Percentiles rank a stretch among this genome's conserved stretches.
Conservation (phyloP, 2,329 filamentous ascomycete species). For the Corinectria fuckeliana region DNA sequence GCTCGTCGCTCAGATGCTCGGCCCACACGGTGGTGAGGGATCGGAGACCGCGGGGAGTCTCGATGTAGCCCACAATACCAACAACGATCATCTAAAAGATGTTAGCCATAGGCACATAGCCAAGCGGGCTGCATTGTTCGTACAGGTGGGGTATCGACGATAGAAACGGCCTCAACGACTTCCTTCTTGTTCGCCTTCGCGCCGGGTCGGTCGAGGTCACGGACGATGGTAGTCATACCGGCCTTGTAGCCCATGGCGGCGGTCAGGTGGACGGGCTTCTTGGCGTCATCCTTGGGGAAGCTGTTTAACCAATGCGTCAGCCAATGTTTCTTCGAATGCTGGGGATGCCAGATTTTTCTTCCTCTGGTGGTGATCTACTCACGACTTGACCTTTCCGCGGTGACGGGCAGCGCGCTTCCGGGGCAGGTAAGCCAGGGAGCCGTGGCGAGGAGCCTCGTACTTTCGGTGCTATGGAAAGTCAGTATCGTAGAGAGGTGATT, state of each 20-base stretch:
- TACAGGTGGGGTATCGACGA: constrained; percentile 96
- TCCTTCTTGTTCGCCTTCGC: constrained; percentile 99
- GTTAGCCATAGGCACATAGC: constrained; percentile 76
- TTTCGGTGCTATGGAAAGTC: constrained; percentile 56
- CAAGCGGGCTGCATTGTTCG: constrained; percentile 83
- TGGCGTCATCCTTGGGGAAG: constrained; percentile 99
- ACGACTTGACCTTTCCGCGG: constrained; percentile 98
- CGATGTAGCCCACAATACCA: constrained; percentile 99
- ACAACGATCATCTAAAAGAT: constrained; percentile 96
- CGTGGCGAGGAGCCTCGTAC: constrained; percentile 90
- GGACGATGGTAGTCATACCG: constrained; percentile 99
- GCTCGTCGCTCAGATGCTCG: constrained; percentile 97
- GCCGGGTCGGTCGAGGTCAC: constrained; percentile 97
- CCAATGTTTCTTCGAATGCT: constrained; percentile 21
- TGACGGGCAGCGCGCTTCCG: constrained; percentile 94
- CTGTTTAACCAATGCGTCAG: constrained; percentile 55
- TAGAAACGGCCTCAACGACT: constrained; percentile 85
- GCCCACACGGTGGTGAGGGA: constrained; percentile 99
- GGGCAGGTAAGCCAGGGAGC: constrained; percentile 86
- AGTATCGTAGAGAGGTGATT: constrained; percentile 30
- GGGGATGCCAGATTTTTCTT: constrained; percentile 10
- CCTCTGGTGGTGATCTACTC: constrained; percentile 51
- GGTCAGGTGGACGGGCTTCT: constrained; percentile 99
- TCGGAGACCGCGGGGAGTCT: constrained; percentile 98
- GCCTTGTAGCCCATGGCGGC: constrained; percentile 99